Base-by-base conservation (phyloP, 2,329 filamentous ascomycete genomes). In the Aspergillus pseudonomiae region DNA sequence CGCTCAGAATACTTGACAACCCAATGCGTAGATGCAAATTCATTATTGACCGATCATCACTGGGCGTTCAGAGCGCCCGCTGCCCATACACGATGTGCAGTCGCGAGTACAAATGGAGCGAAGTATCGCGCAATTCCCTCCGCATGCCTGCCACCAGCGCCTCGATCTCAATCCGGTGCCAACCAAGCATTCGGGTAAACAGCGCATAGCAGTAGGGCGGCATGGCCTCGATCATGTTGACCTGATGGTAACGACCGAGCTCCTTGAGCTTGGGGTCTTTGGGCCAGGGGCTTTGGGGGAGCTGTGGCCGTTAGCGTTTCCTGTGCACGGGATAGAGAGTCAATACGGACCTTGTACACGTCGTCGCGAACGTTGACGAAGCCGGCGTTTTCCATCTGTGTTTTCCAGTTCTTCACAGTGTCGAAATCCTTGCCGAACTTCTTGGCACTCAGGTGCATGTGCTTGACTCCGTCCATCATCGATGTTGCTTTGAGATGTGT, bases 211-310 rank as follows among this genome's bases (percentile, higher is more conserved):
- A 73, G 60, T 78, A 77, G 2, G 74, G 69, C 6, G 74, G 72
- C 34, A 79, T 64, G 4, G 74, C 75, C 63, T 79, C 74, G 24
- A 75, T 69, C 68, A 79, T 72, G 59, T 78, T 75, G n/a, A 75
- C 67, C 45, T 74, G 73, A 53, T 77, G 69, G 59, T 72, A 78
- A 36, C 68, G 67, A 3, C 85, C 85, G 2, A 88, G 72, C 53
- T 86, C 80, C 69, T 86, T 88, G 57, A 83, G 78, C 30, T 81
- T 80, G 6, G 78, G 77, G 46, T 85, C 81, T 52, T 80, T 82
- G 0, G 84, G 81, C 85, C 85, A 88, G 12, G 77, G 71, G 67
- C 83, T 84, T 39, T 78, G 78, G 0, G 85, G 85, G 75, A 84
- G 82, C 70, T 77, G 50, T 57, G 14, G 54, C 28, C 19, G 28